Evolutionary conservation across 179 eudicot genomes (phyloP).

Genomic region (Actinidia polygama): DNA sequence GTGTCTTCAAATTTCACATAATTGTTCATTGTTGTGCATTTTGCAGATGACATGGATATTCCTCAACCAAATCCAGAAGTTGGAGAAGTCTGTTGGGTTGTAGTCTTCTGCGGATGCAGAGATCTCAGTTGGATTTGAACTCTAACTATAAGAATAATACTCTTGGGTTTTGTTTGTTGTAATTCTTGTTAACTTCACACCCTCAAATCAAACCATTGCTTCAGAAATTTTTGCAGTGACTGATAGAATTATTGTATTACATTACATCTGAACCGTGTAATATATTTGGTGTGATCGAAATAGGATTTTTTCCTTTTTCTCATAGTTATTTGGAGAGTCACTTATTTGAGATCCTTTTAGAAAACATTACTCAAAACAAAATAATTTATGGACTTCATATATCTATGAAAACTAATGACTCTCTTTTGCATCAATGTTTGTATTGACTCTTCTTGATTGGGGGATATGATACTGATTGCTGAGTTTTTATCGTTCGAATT

Average conservation of each 20-base stretch:
- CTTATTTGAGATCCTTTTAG: not conserved
- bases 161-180: constrained; percentile 11
- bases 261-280: not conserved
- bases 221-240: constrained; percentile 12
- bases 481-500: not conserved
- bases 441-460: not conserved
- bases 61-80: constrained; percentile 85
- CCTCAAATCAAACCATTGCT: constrained; percentile 3
- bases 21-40: not conserved
- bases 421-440: no score
- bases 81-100: constrained; percentile 63
- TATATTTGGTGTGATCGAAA: constrained; percentile 4
- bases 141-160: constrained; percentile 18
- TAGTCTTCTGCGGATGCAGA: constrained; percentile 27
- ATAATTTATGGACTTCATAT: not conserved
- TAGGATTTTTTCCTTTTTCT: not conserved
- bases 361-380: constrained; percentile 6
- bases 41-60: constrained; percentile 97
- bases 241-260: not conserved
- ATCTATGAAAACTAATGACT: no score
- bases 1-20: not conserved
- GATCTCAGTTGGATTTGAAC: constrained; percentile 3
- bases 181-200: not conserved
- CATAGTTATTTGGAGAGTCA: not conserved
- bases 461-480: not conserved